Evolutionary conservation across 208 protist genomes (phyloP).

Genomic region (Leishmania tarentolae): DNA sequence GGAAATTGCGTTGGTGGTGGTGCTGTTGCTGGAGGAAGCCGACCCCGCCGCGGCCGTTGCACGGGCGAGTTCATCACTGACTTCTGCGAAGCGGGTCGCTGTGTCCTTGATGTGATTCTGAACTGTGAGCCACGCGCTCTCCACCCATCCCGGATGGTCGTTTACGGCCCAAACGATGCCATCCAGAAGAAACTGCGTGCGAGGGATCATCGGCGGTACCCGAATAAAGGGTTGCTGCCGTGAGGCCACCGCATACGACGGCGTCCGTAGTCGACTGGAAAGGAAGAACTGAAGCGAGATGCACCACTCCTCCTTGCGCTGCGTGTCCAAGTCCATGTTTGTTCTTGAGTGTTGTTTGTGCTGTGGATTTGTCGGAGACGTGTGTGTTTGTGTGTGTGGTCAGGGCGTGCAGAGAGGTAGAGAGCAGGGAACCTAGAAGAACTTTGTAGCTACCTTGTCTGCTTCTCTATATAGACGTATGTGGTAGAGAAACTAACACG

Average conservation of each 20-base stretch:
- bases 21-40: neutral
- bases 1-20: constrained; percentile 4
- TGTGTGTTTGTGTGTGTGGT: neutral
- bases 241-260: constrained; percentile 40
- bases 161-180: constrained; percentile 74
- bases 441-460: neutral
- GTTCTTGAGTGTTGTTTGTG: neutral
- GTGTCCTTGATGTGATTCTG: constrained; percentile 68
- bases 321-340: constrained; percentile 36
- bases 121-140: constrained; percentile 61
- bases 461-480: neutral
- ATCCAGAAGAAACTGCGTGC: constrained; percentile 77
- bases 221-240: constrained; percentile 36
- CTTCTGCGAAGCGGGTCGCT: constrained; percentile 43
- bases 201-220: constrained; percentile 58
- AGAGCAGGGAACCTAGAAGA: neutral
- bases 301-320: constrained; percentile 61
- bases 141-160: constrained; percentile 55
- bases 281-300: constrained; percentile 63
- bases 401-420: neutral
- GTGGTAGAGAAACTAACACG: neutral
- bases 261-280: constrained; percentile 51
- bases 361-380: neutral
- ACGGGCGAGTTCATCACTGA: constrained; percentile 32
- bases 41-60: constrained; percentile 10